Base-by-base conservation (phyloP, 768 basidiomycete species). In the Neoboletus subvelutipes region DNA sequence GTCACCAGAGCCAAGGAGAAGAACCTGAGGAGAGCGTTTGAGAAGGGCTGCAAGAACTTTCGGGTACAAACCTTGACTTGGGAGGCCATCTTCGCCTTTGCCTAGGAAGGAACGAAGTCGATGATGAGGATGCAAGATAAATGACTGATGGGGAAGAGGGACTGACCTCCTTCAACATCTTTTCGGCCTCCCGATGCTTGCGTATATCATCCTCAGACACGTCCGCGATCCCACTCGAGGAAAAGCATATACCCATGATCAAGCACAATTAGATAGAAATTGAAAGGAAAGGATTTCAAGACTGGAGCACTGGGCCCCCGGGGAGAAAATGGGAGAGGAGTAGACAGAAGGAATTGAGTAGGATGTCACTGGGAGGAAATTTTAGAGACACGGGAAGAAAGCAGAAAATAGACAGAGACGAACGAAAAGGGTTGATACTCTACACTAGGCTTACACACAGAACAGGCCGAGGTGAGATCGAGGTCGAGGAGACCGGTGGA, bases 1-100 rank as follows among this genome's bases (percentile, higher is more conserved):
- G 69, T 96, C 94, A 29, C 94, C 94, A 42, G 94, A 94, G 42
- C 94, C 94, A 39, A 98, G 80, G 26, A 98, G 79, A 49, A 98
- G 78, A 17, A 97, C 87, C 88, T 94, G 22, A 55, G 39, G 42
- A 33, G 12, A 5, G 12, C 3, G 22, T n/a, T 41, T 17, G 2
- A 15, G 15, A 13, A 33, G 17, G 43, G 26, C 46, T 20, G 29
- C 41, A 22, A 33, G 4, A 12, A 24, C 7, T 17, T 28, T n/a
- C n/a, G 2, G 43, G 64, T 72, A 41, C 58, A 18, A 2, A 88
- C 90, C 82, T 92, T 92, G 75, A 92, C 89, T 69, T 92, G 89
- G 47, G 72, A 58, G 26, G 83, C 78, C 78, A 93, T 58, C 74
- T 81, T 86, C 36, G 79, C 81, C 75, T 87, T 92, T 43, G 90